Base-by-base conservation (phyloP, 345 rosid genomes). In the Camelina hispida region DNA sequence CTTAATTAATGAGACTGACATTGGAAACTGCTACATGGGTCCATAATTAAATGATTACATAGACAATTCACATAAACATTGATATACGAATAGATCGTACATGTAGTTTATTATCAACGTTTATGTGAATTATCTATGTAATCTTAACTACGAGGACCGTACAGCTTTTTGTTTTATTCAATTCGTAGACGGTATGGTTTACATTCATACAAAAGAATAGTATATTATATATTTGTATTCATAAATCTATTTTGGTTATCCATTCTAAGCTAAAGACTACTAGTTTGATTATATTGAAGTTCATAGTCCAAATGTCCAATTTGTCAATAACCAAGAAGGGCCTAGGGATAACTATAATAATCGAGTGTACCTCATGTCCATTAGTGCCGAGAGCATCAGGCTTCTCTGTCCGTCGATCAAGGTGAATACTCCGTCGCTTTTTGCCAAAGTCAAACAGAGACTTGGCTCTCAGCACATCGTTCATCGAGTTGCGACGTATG, bases 361-460 rank as follows among this genome's bases (percentile, higher is more conserved):
- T 47, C 38, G 0, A 68, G 62, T 74, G 51, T 87, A 96, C 89
- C 92, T 93, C 92, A 60, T 93, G 91, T 32, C 97, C 85, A 80
- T 85, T 92, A 65, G 88, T 85, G 28, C 91, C 84, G 12, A 89
- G 91, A 0, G 93, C 85, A 54, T 92, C 97, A 4, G 97, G 97
- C 2, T 86, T 88, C 50, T 90, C 92, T 13, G 84, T 9, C 10
- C 80, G 92, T 75, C 80, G 67, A 25, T 67, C 43, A 47, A 72
- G 85, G 47, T 77, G 13, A 25, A 61, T 15, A 7, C 55, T 48
- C 2, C 44, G 52, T 51, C n/a, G 75, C 69, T 78, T 88, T 82
- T 89, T 92, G 22, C 99, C 97, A 48, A 85, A 92, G 86, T 89
- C 87, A 81, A 89, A 92, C 76, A 92, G 63, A 81, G 99, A 95